Percentiles rank a stretch among this genome's conserved stretches.
Conservation (phyloP, 2,329 filamentous ascomycete species). For the Coniochaeta sp. region DNA sequence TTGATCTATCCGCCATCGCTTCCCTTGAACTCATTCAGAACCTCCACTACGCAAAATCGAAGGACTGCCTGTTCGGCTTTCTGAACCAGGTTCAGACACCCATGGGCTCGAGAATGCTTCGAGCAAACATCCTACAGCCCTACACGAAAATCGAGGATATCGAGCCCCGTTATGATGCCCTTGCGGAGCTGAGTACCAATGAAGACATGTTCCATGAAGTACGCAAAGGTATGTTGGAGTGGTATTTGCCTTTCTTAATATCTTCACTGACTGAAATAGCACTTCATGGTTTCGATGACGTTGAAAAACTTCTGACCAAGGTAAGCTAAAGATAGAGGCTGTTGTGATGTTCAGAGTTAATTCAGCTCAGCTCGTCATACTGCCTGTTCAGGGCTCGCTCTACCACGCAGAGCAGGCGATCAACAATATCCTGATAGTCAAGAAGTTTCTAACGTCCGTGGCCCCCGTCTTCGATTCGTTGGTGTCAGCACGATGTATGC, state of each 20-base stretch:
- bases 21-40: constrained; percentile 91
- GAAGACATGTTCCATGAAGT: constrained; percentile 79
- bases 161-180: constrained; percentile 65
- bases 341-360: not conserved
- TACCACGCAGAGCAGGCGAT: constrained; percentile 70
- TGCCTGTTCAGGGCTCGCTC: constrained; percentile 58
- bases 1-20: constrained; percentile 79
- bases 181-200: constrained; percentile 73
- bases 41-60: constrained; percentile 66
- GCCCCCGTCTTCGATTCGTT: constrained; percentile 62
- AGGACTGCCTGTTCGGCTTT: constrained; percentile 74
- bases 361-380: constrained; percentile 59
- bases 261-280: constrained; percentile 33
- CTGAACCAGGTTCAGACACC: constrained; percentile 79
- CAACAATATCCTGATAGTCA: constrained; percentile 80
- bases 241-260: not conserved
- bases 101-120: constrained; percentile 79
- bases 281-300: constrained; percentile 67
- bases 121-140: constrained; percentile 83
- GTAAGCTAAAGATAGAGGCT: not conserved
- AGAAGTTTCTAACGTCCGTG: constrained; percentile 68
- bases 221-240: constrained; percentile 50
- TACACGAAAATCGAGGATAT: constrained; percentile 61
- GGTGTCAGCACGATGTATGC: constrained; percentile 50
- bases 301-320: constrained; percentile 69